phyloP scores from a whole-genome alignment of 768 basidiomycete species.

The Calocybe indica region DNA sequence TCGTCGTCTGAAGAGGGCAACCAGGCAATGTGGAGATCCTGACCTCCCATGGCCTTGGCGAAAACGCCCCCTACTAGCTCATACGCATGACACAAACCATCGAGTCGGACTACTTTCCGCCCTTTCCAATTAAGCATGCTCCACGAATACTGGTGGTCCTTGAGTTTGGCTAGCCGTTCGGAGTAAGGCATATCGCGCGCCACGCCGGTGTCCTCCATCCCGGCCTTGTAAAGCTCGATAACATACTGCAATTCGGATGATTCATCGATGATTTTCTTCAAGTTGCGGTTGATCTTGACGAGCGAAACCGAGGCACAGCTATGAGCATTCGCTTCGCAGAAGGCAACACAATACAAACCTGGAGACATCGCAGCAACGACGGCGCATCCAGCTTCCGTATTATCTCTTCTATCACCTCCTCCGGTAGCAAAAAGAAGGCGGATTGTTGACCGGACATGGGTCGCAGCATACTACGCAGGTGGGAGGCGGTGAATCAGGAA shows the following conservation, averaged over 20 bases:
- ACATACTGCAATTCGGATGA: constrained; percentile 28
- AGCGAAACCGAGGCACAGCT: no score
- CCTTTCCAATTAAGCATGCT: constrained; percentile 14
- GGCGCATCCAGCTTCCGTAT: no score
- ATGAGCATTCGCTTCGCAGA: no score
- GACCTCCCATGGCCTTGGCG: constrained; percentile 29
- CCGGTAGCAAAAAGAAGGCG: no score
- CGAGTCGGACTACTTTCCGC: constrained; percentile 4
- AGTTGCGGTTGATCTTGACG: no score
- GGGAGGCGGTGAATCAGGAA: no score
- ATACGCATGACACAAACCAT: constrained; percentile 35
- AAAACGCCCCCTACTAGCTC: constrained; percentile 59
- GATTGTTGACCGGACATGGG: no score
- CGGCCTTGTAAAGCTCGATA: constrained; percentile 32
- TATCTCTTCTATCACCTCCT: no score
- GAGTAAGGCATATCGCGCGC: constrained; percentile 5
- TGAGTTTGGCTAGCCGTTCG: constrained; percentile 14
- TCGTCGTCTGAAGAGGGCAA: constrained; percentile 17
- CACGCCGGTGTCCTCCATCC: constrained; percentile 19
- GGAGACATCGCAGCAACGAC: no score
- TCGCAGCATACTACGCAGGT: no score
- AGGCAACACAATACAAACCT: no score
- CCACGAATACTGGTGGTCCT: constrained; percentile 19
- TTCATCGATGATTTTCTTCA: constrained; percentile 12
- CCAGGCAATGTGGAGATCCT: constrained; percentile 14